Conservation (phyloP, 2,329 filamentous ascomycete genomes). For the Pseudocercospora fuligena region DNA sequence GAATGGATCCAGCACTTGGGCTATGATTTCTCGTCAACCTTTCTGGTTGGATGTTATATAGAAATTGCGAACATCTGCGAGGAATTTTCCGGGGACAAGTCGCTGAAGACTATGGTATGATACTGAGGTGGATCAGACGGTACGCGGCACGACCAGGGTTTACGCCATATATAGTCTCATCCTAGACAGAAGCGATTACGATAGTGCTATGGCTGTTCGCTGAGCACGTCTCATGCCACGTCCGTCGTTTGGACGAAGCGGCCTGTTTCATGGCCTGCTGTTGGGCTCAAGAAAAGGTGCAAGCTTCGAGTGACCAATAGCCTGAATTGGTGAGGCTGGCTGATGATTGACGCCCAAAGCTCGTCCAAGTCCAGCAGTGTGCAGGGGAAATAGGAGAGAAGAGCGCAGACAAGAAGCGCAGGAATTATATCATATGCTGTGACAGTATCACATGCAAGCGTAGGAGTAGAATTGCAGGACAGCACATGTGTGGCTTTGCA, state of each 20-base stretch:
- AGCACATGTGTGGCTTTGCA: not conserved
- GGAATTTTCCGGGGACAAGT: too few relatives aligned
- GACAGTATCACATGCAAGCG: not conserved
- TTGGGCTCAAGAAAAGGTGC: not conserved
- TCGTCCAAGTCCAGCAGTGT: not conserved
- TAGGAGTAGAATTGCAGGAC: not conserved
- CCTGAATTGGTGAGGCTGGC: not conserved
- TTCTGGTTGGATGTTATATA: too few relatives aligned
- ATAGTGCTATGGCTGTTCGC: not conserved
- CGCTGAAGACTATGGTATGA: not conserved
- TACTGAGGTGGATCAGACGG: not conserved
- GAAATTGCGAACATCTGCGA: too few relatives aligned
- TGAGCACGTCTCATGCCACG: not conserved
- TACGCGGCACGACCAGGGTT: conserved; percentile 3
- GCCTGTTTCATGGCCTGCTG: not conserved
- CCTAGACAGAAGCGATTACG: not conserved
- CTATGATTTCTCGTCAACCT: too few relatives aligned
- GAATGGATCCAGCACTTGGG: too few relatives aligned
- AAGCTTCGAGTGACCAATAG: not conserved
- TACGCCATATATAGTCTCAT: not conserved
- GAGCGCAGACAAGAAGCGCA: not conserved
- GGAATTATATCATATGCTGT: not conserved
- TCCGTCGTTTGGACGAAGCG: not conserved
- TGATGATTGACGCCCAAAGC: conserved; percentile 5
- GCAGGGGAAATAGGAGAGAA: not conserved